A percentile compares a stretch with the other conserved stretches of the same genome.
phyloP scores from a whole-genome alignment of 345 rosid species.

The Rhizophora mangle region DNA sequence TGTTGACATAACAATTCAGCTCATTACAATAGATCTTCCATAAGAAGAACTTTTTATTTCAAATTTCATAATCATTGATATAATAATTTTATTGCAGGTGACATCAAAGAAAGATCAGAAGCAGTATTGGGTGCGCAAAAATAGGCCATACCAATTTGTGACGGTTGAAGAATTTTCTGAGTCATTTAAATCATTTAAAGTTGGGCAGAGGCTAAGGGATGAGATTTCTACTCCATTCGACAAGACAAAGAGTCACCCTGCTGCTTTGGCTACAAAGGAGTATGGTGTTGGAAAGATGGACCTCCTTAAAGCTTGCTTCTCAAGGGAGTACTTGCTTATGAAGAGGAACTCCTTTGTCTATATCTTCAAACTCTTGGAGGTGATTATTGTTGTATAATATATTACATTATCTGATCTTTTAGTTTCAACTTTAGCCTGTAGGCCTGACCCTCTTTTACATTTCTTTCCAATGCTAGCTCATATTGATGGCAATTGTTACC shows the following conservation, averaged over 20 bases:
- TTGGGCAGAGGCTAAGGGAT: conserved; percentile 34
- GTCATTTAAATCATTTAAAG: conserved; percentile 46
- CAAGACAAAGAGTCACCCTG: conserved; percentile 46
- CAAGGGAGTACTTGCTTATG: conserved; percentile 58
- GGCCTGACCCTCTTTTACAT: neutral
- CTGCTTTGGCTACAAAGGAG: conserved; percentile 45
- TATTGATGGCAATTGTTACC: conserved; percentile 28
- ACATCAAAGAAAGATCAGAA: conserved; percentile 72
- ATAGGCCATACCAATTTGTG: conserved; percentile 50
- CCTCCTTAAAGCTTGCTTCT: conserved; percentile 47
- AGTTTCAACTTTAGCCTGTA: neutral
- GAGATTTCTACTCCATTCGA: conserved; percentile 53
- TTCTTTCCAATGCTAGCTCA: conserved; percentile 19
- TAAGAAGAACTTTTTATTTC: neutral
- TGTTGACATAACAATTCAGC: neutral
- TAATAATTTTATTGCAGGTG: conserved; percentile 39
- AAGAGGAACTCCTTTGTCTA: conserved; percentile 54
- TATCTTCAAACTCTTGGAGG: conserved; percentile 56
- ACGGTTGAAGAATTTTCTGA: conserved; percentile 45
- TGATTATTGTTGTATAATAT: conserved; percentile 10
- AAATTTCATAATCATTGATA: neutral
- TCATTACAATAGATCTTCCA: neutral
- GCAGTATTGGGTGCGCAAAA: conserved; percentile 55
- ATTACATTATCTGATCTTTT: neutral
- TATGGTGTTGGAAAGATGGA: conserved; percentile 51